Percentiles rank a stretch among this genome's conserved stretches.
phyloP scores from a whole-genome alignment of 176 grass and related monocot species.

The Hordeum marinum region DNA sequence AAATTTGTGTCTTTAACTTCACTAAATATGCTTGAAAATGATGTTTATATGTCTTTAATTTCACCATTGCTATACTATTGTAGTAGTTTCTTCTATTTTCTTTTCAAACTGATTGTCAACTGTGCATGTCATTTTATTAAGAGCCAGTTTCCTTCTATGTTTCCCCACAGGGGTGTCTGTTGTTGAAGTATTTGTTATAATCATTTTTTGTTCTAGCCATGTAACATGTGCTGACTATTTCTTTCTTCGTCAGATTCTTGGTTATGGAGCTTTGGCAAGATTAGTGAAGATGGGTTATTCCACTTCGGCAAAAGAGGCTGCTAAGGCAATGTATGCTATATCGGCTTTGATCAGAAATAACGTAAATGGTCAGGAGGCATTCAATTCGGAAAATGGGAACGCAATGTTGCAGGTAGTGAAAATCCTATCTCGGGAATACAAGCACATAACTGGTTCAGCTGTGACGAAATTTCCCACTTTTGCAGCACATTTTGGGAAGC shows the following conservation, averaged over 20 bases:
- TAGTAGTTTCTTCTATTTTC: not conserved
- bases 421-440: not conserved
- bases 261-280: conserved; percentile 66
- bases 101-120: not conserved
- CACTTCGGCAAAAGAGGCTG: conserved; percentile 60
- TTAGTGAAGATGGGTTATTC: conserved; percentile 91
- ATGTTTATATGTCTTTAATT: not conserved
- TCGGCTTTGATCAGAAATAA: conserved; percentile 84
- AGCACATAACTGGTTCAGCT: not conserved
- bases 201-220: conserved; percentile 8
- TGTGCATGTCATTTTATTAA: not conserved
- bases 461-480: conserved; percentile 4
- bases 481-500: conserved; percentile 72
- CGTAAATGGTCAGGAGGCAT: conserved; percentile 62
- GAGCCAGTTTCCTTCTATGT: not conserved
- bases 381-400: conserved; percentile 53
- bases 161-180: not conserved
- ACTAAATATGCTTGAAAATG: not conserved
- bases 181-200: conserved; percentile 11
- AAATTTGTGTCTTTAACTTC: not conserved
- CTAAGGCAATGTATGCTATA: conserved; percentile 83
- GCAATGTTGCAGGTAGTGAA: conserved; percentile 78
- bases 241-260: conserved; percentile 51
- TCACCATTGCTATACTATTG: not conserved
- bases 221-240: conserved; percentile 13